phyloP scores from a whole-genome alignment of 2,329 filamentous ascomycete genomes.

The Sporothrix dimorphospora region DNA sequence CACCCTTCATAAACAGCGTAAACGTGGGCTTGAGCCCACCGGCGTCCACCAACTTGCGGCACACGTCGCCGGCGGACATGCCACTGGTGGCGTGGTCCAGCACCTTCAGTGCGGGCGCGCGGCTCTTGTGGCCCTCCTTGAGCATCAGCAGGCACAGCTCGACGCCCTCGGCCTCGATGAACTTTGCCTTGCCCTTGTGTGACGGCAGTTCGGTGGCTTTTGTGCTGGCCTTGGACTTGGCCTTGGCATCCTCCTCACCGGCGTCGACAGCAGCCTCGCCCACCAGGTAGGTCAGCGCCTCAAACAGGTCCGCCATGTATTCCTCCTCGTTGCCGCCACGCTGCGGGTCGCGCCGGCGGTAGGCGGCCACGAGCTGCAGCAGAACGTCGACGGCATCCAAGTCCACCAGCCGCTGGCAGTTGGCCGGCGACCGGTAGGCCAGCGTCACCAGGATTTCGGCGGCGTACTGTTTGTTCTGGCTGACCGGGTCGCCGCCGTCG shows the following conservation, averaged over 20 bases:
- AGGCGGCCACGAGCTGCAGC: conserved; percentile 81
- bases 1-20: conserved; percentile 79
- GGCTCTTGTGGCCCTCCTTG: conserved; percentile 77
- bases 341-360: conserved; percentile 82
- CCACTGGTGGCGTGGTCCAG: conserved; percentile 78
- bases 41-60: conserved; percentile 75
- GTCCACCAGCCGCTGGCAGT: conserved; percentile 63
- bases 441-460: conserved; percentile 91
- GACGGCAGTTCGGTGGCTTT: not conserved
- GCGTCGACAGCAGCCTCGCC: conserved; percentile 54
- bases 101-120: conserved; percentile 68
- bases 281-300: conserved; percentile 77
- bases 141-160: conserved; percentile 93
- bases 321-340: conserved; percentile 89
- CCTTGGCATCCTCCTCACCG: not conserved
- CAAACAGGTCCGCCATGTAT: conserved; percentile 92
- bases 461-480: conserved; percentile 94
- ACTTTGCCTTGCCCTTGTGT: conserved; percentile 69
- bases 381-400: conserved; percentile 76
- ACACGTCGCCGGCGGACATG: conserved; percentile 56
- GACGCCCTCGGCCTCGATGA: conserved; percentile 87
- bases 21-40: conserved; percentile 86
- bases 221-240: conserved; percentile 46
- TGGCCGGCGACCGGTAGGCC: conserved; percentile 71
- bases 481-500: conserved; percentile 46